Evolutionary conservation across 768 basidiomycete species (phyloP).

Genomic region (Psilocybe azurescens): DNA sequence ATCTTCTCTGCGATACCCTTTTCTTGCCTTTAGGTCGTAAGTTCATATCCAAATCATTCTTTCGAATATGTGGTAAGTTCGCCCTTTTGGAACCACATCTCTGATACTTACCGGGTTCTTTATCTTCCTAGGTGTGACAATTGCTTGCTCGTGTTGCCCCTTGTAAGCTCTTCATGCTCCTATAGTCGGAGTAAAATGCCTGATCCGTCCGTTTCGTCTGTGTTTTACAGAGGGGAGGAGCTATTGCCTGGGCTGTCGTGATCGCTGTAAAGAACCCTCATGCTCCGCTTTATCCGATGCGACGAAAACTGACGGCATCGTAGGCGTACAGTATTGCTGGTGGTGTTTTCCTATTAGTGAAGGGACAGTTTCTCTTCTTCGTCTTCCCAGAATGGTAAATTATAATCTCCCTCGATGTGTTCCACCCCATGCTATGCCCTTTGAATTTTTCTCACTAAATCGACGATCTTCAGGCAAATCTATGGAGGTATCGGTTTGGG

Average conservation of each 20-base stretch:
- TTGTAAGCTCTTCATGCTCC: conserved; percentile 50
- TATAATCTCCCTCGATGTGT: neutral
- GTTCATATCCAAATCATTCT: conserved; percentile 19
- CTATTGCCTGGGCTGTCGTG: conserved; percentile 70
- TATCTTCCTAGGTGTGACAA: conserved; percentile 70
- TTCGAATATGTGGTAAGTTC: conserved; percentile 31
- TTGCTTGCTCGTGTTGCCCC: conserved; percentile 74
- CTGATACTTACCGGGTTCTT: neutral
- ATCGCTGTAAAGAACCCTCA: conserved; percentile 54
- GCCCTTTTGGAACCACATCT: conserved; percentile 10
- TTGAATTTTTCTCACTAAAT: neutral
- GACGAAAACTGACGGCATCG: conserved; percentile 6
- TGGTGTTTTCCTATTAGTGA: conserved; percentile 63
- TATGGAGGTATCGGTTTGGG: conserved; percentile 70
- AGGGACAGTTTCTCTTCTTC: conserved; percentile 71
- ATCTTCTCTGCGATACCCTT: conserved; percentile 30
- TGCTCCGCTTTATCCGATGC: conserved; percentile 11
- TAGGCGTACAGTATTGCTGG: conserved; percentile 73
- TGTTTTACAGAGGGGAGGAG: conserved; percentile 62
- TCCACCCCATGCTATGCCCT: neutral
- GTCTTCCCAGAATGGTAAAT: conserved; percentile 67
- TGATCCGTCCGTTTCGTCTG: conserved; percentile 35
- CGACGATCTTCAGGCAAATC: conserved; percentile 53
- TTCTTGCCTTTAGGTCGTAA: conserved; percentile 8
- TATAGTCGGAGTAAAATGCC: conserved; percentile 22